These are phyloP conservation scores for Trichoderma sp. DNA, from an alignment of 2,329 filamentous ascomycete genomes.

Conservation along the genomic window DNA sequence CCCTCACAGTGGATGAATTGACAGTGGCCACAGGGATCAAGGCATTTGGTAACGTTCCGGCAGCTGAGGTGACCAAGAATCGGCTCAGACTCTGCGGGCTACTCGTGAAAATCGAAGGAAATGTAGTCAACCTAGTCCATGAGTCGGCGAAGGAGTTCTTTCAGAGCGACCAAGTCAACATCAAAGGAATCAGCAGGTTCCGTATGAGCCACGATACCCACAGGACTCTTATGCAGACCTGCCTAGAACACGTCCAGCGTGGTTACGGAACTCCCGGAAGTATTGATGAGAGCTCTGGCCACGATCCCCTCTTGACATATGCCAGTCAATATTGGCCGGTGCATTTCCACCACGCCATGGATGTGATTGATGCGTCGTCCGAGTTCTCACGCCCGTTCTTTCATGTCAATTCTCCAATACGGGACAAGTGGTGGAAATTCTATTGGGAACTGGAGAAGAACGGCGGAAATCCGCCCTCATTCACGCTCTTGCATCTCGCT, in stretches of 20 bases:
- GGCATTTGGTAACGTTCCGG: neutral
- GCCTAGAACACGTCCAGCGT: neutral
- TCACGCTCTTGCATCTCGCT: constrained; percentile 8
- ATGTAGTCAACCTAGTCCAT: neutral
- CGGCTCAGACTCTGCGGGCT: neutral
- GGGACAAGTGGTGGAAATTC: constrained; percentile 8
- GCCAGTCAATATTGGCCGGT: constrained; percentile 7
- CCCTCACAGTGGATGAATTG: neutral
- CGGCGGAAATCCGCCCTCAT: neutral
- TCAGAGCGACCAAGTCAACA: constrained; percentile 7
- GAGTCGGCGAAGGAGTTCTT: constrained; percentile 10
- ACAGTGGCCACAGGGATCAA: neutral
- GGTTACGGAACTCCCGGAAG: neutral
- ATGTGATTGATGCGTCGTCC: neutral
- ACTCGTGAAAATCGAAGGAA: constrained; percentile 1
- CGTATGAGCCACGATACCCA: neutral
- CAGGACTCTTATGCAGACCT: neutral
- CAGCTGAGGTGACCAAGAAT: neutral
- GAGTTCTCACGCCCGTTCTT: constrained; percentile 3
- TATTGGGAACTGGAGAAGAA: constrained; percentile 11
- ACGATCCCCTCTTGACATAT: neutral
- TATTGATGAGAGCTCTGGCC: neutral
- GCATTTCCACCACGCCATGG: constrained; percentile 4
- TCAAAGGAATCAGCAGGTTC: neutral
- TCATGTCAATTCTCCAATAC: neutral